Evolutionary conservation across 2,329 filamentous ascomycete species (phyloP), one percentile per base, ranked within the genome.

Genomic region (Davidsoniella neocaledoniae): DNA sequence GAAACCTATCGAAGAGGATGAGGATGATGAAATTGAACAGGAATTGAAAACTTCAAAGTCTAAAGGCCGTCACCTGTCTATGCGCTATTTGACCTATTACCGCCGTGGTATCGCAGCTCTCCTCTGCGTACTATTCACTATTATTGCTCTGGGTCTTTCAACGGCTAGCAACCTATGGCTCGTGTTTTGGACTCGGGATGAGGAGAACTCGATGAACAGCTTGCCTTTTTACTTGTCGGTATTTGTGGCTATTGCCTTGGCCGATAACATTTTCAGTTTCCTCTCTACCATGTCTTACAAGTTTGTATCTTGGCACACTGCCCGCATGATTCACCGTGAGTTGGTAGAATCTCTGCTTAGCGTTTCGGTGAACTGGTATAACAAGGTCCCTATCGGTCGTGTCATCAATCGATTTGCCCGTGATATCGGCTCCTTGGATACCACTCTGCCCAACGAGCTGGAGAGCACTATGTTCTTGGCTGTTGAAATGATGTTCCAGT

Each of bases 291-390:
- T 71, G 44, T 61, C 68, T 26, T 77, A 73, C 55, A 71, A 73
- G 57, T 70, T 68, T 55, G 74, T 74, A 17, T 69, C 70, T 5
- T 77, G 74, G 74, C 62, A 64, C n/a, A 74, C 74, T 2, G 74
- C 73, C 1, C 65, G 66, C 29, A 65, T 60, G 33, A 66, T 77
- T 41, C 74, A 78, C 60, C 64, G 65, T 12, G 66, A 68, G 46
- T 70, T 77, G 47, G 69, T 77, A 42, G 63, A 62, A 10, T 67
- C 71, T 16, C 63, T 77, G 16, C 64, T 78, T 62, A 63, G 64
- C 21, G 74, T 74, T 3, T 70, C 74, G 1, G 62, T 77, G 8
- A 68, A 70, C 3, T 78, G 74, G 74, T 77, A 73, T 56, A 73
- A 74, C 57, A 60, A 69, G 43, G 66, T 73, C 1, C 68, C 73